Percentiles rank a stretch among this genome's conserved stretches.
phyloP scores from a whole-genome alignment of 2,329 filamentous ascomycete genomes.

The Fusarium udum region DNA sequence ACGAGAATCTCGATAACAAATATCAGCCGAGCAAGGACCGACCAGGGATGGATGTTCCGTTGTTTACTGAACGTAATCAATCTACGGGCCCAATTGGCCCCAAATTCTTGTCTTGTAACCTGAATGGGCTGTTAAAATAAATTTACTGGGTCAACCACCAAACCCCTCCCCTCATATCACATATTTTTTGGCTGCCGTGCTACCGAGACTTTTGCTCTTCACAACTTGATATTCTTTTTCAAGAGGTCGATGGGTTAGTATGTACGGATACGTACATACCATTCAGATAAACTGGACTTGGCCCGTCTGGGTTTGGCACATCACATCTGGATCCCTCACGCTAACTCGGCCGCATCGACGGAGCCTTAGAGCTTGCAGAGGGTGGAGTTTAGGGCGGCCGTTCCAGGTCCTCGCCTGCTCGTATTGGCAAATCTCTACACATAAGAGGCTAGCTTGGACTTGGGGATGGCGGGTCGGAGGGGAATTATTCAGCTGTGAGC shows the following conservation, averaged over 20 bases:
- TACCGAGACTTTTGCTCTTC: not conserved
- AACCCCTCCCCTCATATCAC: not conserved
- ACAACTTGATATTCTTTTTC: not conserved
- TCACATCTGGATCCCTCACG: not conserved
- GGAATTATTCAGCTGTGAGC: not conserved
- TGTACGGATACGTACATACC: not conserved
- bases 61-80: not conserved
- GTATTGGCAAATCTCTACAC: slow-evolving; percentile 34
- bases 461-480: slow-evolving; percentile 6
- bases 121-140: not conserved
- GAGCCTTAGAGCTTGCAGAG: not conserved
- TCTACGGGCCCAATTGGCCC: not conserved
- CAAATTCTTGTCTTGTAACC: not conserved
- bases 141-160: not conserved
- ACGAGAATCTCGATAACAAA: not conserved
- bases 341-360: slow-evolving; percentile 19
- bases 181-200: not conserved
- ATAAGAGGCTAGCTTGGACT: not conserved
- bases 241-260: not conserved
- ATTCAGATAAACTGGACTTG: slow-evolving; percentile 23
- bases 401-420: slow-evolving; percentile 21
- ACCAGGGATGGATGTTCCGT: not conserved
- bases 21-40: not conserved
- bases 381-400: slow-evolving; percentile 19
- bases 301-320: slow-evolving; percentile 17